phyloP scores from a whole-genome alignment of 345 rosid genomes.

The Geranium brycei region DNA sequence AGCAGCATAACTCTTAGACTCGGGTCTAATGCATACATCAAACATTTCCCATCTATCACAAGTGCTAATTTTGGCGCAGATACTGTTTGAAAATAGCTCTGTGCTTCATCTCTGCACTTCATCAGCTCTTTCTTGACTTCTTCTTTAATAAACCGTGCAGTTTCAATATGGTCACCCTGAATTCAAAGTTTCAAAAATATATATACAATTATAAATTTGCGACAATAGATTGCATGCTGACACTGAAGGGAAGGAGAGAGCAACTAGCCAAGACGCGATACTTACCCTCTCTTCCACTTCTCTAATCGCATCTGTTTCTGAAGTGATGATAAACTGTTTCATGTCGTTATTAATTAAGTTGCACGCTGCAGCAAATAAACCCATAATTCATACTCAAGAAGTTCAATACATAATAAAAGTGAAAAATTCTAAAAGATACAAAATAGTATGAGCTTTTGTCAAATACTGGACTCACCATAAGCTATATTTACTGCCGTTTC shows the following conservation, averaged over 20 bases:
- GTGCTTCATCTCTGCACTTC: conserved; percentile 80
- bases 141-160: conserved; percentile 72
- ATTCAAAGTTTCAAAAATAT: too few relatives aligned
- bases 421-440: background rate
- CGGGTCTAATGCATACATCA: conserved; percentile 93
- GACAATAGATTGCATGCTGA: background rate
- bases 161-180: conserved; percentile 93
- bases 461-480: conserved; percentile 42
- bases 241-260: background rate
- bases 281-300: conserved; percentile 86
- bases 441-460: too few relatives aligned
- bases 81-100: conserved; percentile 33
- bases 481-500: conserved; percentile 99
- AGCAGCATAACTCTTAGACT: conserved; percentile 68
- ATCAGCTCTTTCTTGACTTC: conserved; percentile 70
- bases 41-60: conserved; percentile 91
- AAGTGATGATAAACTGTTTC: conserved; percentile 89
- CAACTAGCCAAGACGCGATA: conserved; percentile 1
- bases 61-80: conserved; percentile 81
- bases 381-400: background rate
- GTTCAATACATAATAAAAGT: background rate
- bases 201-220: background rate
- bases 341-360: conserved; percentile 87
- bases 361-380: conserved; percentile 60
- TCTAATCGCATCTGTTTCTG: conserved; percentile 82